Evolutionary conservation across 805 yeast species (phyloP).

Genomic region (Limtongozyma cylindracea): DNA sequence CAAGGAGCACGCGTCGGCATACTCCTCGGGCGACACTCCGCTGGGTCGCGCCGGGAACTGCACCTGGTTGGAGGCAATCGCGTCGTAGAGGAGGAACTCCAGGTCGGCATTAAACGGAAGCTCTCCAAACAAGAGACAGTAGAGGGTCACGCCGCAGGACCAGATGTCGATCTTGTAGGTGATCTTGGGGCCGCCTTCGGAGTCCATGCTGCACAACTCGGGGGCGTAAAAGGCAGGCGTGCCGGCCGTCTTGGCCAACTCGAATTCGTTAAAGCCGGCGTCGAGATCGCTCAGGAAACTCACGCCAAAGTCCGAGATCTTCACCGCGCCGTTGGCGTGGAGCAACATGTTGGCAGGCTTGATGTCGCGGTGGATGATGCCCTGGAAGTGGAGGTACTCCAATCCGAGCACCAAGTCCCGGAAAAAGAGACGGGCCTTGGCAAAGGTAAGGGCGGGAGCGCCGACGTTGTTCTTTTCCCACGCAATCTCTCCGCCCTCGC

Average conservation of each 20-base stretch:
- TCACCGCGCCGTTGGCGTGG: constrained; percentile 43
- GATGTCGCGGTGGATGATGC: constrained; percentile 84
- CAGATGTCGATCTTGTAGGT: constrained; percentile 84
- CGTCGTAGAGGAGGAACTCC: constrained; percentile 68
- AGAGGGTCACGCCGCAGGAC: constrained; percentile 88
- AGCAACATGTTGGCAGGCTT: constrained; percentile 83
- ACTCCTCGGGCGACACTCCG: constrained; percentile 15
- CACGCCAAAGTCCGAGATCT: constrained; percentile 93
- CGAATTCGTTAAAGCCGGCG: constrained; percentile 34
- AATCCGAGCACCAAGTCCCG: constrained; percentile 72
- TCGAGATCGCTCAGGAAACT: constrained; percentile 36
- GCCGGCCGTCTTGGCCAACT: constrained; percentile 88
- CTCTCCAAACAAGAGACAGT: constrained; percentile 66
- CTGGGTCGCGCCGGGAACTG: constrained; percentile 24
- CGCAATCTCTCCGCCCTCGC: constrained; percentile 73
- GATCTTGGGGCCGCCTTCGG: constrained; percentile 8
- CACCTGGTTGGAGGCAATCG: constrained; percentile 38
- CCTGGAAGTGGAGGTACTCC: constrained; percentile 76
- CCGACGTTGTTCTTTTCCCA: constrained; percentile 24
- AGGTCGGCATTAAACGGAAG: constrained; percentile 77
- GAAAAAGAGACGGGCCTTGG: constrained; percentile 43
- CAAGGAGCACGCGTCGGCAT: constrained; percentile 27
- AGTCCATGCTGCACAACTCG: constrained; percentile 31
- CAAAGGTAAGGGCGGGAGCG: constrained; percentile 37
- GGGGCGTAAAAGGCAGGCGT: constrained; percentile 87